phyloP scores from a whole-genome alignment of 306 rosid genomes.

The Cucurbita moschata region DNA sequence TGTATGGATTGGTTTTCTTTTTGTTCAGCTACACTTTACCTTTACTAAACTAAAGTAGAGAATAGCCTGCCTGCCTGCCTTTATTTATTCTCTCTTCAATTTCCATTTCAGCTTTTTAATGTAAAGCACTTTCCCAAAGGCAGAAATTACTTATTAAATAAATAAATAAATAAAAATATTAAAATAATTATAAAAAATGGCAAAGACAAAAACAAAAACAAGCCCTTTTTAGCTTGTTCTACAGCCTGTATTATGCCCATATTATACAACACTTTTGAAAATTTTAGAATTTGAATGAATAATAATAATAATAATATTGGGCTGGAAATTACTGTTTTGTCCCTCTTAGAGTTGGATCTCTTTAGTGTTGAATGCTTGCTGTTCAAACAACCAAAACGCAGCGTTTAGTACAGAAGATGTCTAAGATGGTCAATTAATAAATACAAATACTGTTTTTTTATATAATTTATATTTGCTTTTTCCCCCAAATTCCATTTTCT shows the following conservation, averaged over 20 bases:
- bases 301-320: background rate
- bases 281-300: too few species aligned
- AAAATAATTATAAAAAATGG: background rate
- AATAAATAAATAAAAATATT: background rate
- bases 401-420: background rate
- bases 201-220: background rate
- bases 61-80: background rate
- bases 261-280: background rate
- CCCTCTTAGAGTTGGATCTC: background rate
- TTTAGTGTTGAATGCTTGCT: background rate
- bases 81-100: background rate
- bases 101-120: background rate
- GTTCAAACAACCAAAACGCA: background rate
- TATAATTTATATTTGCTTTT: background rate
- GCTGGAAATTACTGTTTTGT: background rate
- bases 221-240: background rate
- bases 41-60: background rate
- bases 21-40: background rate
- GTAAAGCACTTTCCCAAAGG: background rate
- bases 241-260: slow-evolving; percentile 6
- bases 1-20: background rate
- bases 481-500: background rate
- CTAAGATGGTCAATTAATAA: background rate
- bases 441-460: background rate
- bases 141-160: background rate